A percentile compares a stretch with the other conserved stretches of the same genome.
These are phyloP conservation scores for Brassica carinata DNA, from an alignment of 345 rosid genomes.

Conservation along the genomic window DNA sequence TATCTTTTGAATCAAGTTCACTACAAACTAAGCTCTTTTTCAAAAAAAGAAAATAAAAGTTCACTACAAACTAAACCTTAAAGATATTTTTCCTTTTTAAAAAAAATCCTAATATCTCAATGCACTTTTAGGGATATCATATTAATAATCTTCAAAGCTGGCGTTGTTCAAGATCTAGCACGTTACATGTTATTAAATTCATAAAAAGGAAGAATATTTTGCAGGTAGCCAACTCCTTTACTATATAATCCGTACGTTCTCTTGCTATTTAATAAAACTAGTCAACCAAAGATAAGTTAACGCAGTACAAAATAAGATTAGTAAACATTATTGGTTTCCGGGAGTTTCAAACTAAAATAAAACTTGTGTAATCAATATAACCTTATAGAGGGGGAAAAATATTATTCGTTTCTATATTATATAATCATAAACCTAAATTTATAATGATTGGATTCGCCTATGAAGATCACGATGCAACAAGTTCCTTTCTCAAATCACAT, in stretches of 20 bases:
- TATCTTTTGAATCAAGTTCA: not conserved
- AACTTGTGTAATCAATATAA: no score
- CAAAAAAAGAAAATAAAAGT: not conserved
- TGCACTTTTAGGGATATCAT: not conserved
- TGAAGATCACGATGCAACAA: no score
- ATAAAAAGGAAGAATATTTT: not conserved
- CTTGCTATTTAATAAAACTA: not conserved
- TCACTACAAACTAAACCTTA: not conserved
- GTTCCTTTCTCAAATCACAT: no score
- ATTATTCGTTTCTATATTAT: not conserved
- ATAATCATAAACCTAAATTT: not conserved
- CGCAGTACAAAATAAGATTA: no score
- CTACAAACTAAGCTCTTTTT: not conserved
- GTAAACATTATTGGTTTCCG: no score
- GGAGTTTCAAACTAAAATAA: no score
- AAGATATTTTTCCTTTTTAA: not conserved
- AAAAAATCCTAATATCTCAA: not conserved
- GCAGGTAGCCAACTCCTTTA: conserved; percentile 4
- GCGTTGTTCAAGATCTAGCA: not conserved
- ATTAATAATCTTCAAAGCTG: not conserved
- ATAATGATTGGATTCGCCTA: not conserved
- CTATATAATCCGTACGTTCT: conserved; percentile 12
- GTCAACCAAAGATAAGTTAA: not conserved
- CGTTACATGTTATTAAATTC: not conserved
- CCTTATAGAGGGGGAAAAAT: not conserved